A percentile compares a stretch with the other conserved stretches of the same genome.
phyloP scores from a whole-genome alignment of 2,329 filamentous ascomycete genomes.

The Cladophialophora bantiana region DNA sequence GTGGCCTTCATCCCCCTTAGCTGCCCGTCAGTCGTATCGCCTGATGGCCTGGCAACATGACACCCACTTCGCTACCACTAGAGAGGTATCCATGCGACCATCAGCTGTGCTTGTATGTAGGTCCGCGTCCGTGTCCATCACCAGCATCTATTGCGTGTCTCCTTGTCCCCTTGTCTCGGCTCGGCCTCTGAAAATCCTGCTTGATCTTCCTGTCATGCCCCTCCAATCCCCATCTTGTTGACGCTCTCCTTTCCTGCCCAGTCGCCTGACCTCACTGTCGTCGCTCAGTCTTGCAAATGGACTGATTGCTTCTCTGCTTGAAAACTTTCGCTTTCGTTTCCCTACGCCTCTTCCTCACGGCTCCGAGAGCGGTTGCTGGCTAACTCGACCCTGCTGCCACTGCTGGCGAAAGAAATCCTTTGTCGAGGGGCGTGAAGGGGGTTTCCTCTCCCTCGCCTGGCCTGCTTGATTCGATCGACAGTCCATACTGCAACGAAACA shows the following conservation, averaged over 20 bases:
- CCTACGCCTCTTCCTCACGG: slow-evolving; percentile 3
- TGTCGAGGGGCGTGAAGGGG: slow-evolving; percentile 13
- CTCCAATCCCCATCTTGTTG: slow-evolving; percentile 14
- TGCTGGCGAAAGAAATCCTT: background rate
- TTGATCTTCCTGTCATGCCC: slow-evolving; percentile 14
- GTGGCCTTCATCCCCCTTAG: background rate
- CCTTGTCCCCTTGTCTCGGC: slow-evolving; percentile 23
- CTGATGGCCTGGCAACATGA: slow-evolving; percentile 10
- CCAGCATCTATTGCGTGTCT: slow-evolving; percentile 18
- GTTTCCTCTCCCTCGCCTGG: slow-evolving; percentile 12
- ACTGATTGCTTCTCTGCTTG: slow-evolving; percentile 7
- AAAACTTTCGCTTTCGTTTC: background rate
- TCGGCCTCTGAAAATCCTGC: slow-evolving; percentile 4
- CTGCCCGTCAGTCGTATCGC: background rate
- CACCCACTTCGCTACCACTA: slow-evolving; percentile 24
- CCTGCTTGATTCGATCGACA: slow-evolving; percentile 15
- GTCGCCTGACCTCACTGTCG: slow-evolving; percentile 31
- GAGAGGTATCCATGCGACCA: slow-evolving; percentile 16
- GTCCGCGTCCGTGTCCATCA: slow-evolving; percentile 4
- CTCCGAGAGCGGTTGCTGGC: background rate
- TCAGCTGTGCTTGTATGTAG: slow-evolving; percentile 9
- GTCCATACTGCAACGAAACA: background rate
- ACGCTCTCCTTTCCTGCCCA: background rate
- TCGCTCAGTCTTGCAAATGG: slow-evolving; percentile 11
- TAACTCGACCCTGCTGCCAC: background rate